Percentiles rank a stretch among this genome's conserved stretches.
These are phyloP conservation scores for Penicillium taxi DNA, from an alignment of 495 filamentous ascomycete genomes.

Conservation along the genomic window DNA sequence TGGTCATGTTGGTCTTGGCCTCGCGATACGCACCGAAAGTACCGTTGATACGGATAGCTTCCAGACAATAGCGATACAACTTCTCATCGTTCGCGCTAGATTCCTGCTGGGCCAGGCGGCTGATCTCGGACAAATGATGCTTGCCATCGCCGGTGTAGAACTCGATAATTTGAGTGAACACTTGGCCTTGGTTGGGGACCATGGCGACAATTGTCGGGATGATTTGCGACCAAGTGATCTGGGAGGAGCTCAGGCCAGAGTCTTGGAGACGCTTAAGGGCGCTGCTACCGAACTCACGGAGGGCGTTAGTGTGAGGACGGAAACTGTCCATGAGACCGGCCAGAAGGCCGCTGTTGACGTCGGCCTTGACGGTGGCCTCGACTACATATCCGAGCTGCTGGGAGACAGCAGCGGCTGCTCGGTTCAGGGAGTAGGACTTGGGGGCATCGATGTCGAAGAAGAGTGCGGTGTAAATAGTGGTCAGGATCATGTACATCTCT, in stretches of 20 bases:
- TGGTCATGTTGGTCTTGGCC: constrained; percentile 31
- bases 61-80: constrained; percentile 44
- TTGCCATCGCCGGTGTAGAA: constrained; percentile 61
- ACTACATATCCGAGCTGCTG: constrained; percentile 55
- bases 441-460: constrained; percentile 49
- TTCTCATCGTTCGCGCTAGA: constrained; percentile 41
- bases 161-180: constrained; percentile 71
- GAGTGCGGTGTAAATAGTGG: constrained; percentile 53
- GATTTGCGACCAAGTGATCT: constrained; percentile 69
- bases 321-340: constrained; percentile 49
- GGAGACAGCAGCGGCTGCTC: constrained; percentile 54
- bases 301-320: constrained; percentile 42
- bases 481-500: constrained; percentile 69
- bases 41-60: constrained; percentile 53
- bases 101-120: constrained; percentile 43
- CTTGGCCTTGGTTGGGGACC: constrained; percentile 63
- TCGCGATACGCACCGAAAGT: constrained; percentile 52
- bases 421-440: constrained; percentile 49
- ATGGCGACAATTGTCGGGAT: constrained; percentile 52
- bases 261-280: constrained; percentile 65
- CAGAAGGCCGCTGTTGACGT: constrained; percentile 49
- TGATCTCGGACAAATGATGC: constrained; percentile 50
- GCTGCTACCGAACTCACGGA: constrained; percentile 60
- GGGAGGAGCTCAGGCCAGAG: constrained; percentile 51
- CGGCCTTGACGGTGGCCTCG: constrained; percentile 56